Evolutionary conservation across 345 rosid species (phyloP).

Genomic region (Citrus mangshanensis): DNA sequence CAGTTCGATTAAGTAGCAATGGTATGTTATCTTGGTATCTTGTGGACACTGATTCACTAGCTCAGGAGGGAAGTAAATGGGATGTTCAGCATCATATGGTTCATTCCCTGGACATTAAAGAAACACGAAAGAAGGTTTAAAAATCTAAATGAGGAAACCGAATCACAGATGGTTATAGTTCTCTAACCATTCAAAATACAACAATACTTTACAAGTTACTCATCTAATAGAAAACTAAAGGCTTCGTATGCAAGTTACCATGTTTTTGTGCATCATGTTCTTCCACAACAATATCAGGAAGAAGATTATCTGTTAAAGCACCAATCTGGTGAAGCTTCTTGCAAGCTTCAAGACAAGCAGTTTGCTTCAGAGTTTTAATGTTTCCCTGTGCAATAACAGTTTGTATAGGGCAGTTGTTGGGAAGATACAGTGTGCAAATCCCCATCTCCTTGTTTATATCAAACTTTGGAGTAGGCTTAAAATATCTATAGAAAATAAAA

Average conservation of each 20-base stretch:
- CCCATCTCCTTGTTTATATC: constrained; percentile 40
- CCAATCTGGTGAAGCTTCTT: constrained; percentile 60
- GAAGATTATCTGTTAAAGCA: constrained; percentile 76
- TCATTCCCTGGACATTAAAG: constrained; percentile 40
- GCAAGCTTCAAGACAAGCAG: constrained; percentile 86
- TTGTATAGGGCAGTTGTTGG: constrained; percentile 65
- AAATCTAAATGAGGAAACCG: not conserved
- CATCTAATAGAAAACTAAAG: constrained; percentile 3
- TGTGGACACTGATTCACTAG: constrained; percentile 35
- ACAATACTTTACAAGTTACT: not conserved
- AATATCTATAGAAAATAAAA: constrained; percentile 48
- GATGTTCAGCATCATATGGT: constrained; percentile 50
- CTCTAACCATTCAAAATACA: not conserved
- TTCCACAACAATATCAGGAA: constrained; percentile 67
- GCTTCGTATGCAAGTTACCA: constrained; percentile 28
- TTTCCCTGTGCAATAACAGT: constrained; percentile 40
- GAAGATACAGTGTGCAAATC: constrained; percentile 54
- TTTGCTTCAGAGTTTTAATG: constrained; percentile 44
- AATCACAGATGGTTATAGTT: not conserved
- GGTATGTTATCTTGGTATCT: constrained; percentile 27
- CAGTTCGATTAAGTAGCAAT: constrained; percentile 58
- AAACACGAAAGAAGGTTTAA: not conserved
- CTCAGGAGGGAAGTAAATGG: constrained; percentile 70
- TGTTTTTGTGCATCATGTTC: constrained; percentile 40
- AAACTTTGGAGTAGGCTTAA: constrained; percentile 68